These are phyloP conservation scores for Globisporangium emineosum DNA, from an alignment of 352 stramenopile species.

Conservation along the genomic window DNA sequence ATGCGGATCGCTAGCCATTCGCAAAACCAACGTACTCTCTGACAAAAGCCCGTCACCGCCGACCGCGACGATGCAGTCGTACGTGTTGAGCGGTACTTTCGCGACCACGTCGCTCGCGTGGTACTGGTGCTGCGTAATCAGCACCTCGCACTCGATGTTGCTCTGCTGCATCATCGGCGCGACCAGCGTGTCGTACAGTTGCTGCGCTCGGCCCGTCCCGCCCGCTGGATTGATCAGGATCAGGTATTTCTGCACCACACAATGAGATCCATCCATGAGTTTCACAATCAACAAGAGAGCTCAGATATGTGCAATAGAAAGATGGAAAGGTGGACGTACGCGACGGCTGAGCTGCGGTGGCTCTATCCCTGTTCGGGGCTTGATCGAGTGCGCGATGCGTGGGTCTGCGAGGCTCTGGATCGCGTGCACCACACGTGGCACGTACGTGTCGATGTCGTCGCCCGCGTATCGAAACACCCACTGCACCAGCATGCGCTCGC, in stretches of 20 bases:
- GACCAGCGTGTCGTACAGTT: slow-evolving; percentile 50
- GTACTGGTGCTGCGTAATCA: slow-evolving; percentile 42
- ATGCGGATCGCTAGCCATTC: neutral
- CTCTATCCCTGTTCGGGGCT: slow-evolving; percentile 8
- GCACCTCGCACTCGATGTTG: slow-evolving; percentile 49
- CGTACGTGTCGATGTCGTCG: slow-evolving; percentile 25
- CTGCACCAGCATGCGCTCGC: slow-evolving; percentile 29
- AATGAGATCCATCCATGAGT: neutral
- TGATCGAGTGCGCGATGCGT: slow-evolving; percentile 23
- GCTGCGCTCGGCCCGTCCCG: slow-evolving; percentile 46
- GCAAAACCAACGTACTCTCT: slow-evolving; percentile 40
- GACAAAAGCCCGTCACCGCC: slow-evolving; percentile 63
- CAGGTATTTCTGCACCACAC: slow-evolving; percentile 38
- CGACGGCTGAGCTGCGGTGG: slow-evolving; percentile 28
- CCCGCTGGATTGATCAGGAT: slow-evolving; percentile 67
- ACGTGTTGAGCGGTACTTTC: slow-evolving; percentile 40
- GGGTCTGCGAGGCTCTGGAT: slow-evolving; percentile 49
- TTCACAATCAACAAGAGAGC: slow-evolving; percentile 1
- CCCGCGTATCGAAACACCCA: slow-evolving; percentile 46
- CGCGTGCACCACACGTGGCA: slow-evolving; percentile 29
- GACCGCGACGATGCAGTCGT: slow-evolving; percentile 59
- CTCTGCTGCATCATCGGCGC: slow-evolving; percentile 46
- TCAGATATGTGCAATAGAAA: slow-evolving; percentile 8
- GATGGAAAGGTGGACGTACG: slow-evolving; percentile 23
- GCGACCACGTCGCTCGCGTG: slow-evolving; percentile 57